These are phyloP conservation scores for Selenicereus undatus DNA, from an alignment of 148 eudicot species.

Conservation along the genomic window DNA sequence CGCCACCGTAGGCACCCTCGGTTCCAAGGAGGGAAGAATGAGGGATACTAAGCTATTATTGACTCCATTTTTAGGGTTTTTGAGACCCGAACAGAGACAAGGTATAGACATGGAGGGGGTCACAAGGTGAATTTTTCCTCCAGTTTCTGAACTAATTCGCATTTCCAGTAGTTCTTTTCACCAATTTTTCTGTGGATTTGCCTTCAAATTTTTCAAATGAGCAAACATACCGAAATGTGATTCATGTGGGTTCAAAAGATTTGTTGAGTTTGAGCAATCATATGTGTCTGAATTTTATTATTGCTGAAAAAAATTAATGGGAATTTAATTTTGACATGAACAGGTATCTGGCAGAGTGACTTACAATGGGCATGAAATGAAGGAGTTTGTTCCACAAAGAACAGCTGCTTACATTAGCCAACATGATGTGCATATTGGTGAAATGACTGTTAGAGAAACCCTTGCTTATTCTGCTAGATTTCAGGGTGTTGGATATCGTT, in stretches of 20 bases:
- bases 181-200: neutral
- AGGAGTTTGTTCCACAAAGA: slow-evolving; percentile 82
- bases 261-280: no score
- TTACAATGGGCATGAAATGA: slow-evolving; percentile 64
- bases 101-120: neutral
- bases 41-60: neutral
- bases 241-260: no score
- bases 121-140: neutral
- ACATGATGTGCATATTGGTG: slow-evolving; percentile 69
- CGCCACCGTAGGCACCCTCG: neutral
- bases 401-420: slow-evolving; percentile 83
- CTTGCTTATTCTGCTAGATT: slow-evolving; percentile 67
- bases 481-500: slow-evolving; percentile 74
- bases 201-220: neutral
- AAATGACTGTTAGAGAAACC: slow-evolving; percentile 86
- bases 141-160: neutral
- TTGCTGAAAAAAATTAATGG: neutral
- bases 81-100: neutral
- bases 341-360: slow-evolving; percentile 59
- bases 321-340: neutral
- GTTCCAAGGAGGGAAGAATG: neutral
- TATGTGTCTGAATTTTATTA: neutral
- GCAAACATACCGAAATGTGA: neutral
- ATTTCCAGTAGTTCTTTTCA: neutral
- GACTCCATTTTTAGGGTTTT: neutral